phyloP scores from a whole-genome alignment of 2,329 filamentous ascomycete species.

The Penicillium sp. region DNA sequence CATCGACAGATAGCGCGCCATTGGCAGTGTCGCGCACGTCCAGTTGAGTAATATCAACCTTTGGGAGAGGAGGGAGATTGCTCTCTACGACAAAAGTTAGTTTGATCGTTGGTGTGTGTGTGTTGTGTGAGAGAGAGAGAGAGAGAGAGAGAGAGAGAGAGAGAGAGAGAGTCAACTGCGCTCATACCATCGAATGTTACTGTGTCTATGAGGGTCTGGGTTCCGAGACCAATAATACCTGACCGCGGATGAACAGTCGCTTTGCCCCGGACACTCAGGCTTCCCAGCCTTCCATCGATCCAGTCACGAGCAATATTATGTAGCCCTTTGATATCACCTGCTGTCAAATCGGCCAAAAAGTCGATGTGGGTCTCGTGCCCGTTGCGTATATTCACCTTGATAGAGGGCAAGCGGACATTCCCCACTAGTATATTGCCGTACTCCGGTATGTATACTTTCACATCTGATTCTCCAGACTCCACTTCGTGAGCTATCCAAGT shows the following conservation, averaged over 20 bases:
- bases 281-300: conserved; percentile 69
- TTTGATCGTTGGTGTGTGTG: not conserved
- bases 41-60: conserved; percentile 74
- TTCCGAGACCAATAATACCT: conserved; percentile 72
- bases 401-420: conserved; percentile 65
- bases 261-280: conserved; percentile 66
- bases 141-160: not conserved
- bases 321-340: conserved; percentile 71
- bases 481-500: conserved; percentile 76
- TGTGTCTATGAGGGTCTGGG: conserved; percentile 66
- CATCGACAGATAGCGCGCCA: conserved; percentile 72
- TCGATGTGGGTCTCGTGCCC: conserved; percentile 72
- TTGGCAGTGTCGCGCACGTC: conserved; percentile 67
- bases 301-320: conserved; percentile 80
- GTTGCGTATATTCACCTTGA: conserved; percentile 71
- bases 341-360: conserved; percentile 67
- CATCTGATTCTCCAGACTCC: conserved; percentile 64
- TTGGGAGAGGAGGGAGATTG: conserved; percentile 69
- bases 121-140: not conserved
- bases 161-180: not conserved
- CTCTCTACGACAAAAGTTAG: conserved; percentile 30
- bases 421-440: conserved; percentile 74
- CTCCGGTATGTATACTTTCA: conserved; percentile 75
- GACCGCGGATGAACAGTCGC: conserved; percentile 69
- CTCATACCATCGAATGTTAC: conserved; percentile 74